Evolutionary conservation across 768 basidiomycete genomes (phyloP).

Genomic region (Russula earlei): DNA sequence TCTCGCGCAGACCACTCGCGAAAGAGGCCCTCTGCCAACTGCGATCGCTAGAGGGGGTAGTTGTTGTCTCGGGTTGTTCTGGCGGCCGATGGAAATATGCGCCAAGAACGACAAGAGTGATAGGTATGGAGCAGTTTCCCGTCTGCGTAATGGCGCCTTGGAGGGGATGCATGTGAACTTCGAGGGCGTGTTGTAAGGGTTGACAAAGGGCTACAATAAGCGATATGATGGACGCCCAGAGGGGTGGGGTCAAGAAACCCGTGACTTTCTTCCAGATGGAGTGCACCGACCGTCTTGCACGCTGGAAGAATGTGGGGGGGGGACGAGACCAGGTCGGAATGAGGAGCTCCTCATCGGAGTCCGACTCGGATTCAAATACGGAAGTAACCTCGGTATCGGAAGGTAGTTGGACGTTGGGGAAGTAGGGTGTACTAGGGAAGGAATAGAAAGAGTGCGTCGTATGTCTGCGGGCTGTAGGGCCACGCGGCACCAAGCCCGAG

Average conservation of each 20-base stretch:
- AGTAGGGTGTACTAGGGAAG: conserved; percentile 49
- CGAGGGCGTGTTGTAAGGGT: conserved; percentile 65
- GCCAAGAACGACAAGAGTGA: conserved; percentile 87
- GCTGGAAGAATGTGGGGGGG: conserved; percentile 25
- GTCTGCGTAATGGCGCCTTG: conserved; percentile 58
- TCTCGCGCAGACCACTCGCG: conserved; percentile 34
- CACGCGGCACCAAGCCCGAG: not conserved
- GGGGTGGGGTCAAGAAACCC: conserved; percentile 82
- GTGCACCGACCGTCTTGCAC: conserved; percentile 22
- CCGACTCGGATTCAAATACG: conserved; percentile 17
- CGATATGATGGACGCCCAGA: conserved; percentile 70
- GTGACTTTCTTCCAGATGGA: conserved; percentile 37
- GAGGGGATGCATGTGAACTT: conserved; percentile 51
- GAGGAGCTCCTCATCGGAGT: conserved; percentile 22
- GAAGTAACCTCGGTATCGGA: conserved; percentile 7
- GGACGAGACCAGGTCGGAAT: conserved; percentile 19
- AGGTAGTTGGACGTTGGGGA: conserved; percentile 2
- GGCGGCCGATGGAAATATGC: conserved; percentile 71
- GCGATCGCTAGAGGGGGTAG: conserved; percentile 11
- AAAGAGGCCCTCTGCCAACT: conserved; percentile 25
- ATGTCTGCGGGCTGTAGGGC: conserved; percentile 15
- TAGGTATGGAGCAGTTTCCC: conserved; percentile 74
- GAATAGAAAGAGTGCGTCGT: conserved; percentile 46
- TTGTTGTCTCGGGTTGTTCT: not conserved
- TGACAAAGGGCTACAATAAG: conserved; percentile 68